Evolutionary conservation across 306 rosid species (phyloP), one percentile per base, ranked within the genome.

Genomic region (Inga laurina): DNA sequence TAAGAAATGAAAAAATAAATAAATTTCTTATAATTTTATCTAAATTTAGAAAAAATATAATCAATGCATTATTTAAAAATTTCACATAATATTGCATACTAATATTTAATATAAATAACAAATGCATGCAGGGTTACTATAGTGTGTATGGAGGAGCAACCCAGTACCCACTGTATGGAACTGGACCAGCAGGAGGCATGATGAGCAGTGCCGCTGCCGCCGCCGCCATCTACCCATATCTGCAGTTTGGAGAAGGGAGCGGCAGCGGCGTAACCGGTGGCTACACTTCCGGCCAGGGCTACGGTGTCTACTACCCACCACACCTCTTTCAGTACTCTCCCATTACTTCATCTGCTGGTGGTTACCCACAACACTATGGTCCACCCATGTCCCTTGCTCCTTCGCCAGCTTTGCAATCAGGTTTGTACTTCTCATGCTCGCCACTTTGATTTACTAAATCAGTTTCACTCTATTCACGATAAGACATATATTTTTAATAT

Each of bases 321-420:
- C 97, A 93, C 3, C 84, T 93, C 3, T 92, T 90, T 85, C 99
- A 90, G 79, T 92, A 95, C 82, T 89, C 97, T 37, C 86, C 92
- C 32, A 84, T 91, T 46, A 92, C 82, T 84, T 94, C 98, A 43
- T 85, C 88, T 82, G 97, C 84, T 15, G 93, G 86, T 0, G 96
- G 86, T 1, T 92, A 92, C 75, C 90, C 92, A 3, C 97, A 93
- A 46, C 97, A 92, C 80, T 93, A 92, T 66, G 98, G 86, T 79
- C 87, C 99, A 5, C 94, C 98, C 18, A 91, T 96, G 87, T 96
- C 99, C 81, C 94, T 96, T 54, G 93, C 97, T 0, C 94, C 97
- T 46, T 85, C 98, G 3, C 98, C 98, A n/a, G 94, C 98, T 39
- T 79, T 95, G 90, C 97, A 91, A 89, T 92, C 99, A 90, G 97